Conservation (phyloP, 2,329 filamentous ascomycete species). For the Rhinocladiella similis region DNA sequence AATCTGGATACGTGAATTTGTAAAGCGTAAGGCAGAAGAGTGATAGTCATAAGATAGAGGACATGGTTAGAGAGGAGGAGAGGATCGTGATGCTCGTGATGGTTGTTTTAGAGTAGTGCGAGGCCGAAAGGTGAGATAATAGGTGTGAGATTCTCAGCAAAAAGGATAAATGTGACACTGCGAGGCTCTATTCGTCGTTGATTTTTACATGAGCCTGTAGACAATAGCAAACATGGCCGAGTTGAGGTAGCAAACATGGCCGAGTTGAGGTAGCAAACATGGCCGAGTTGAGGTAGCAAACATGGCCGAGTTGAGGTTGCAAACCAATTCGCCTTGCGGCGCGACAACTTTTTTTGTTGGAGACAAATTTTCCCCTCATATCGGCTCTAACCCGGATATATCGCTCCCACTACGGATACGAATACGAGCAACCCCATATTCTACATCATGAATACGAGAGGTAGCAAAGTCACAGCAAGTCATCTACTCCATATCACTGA, state of each 20-base stretch:
- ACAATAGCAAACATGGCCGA: neutral
- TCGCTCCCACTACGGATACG: neutral
- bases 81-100: neutral
- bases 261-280: too few species aligned
- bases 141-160: neutral
- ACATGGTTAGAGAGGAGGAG: conserved; percentile 2
- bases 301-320: too few species aligned
- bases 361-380: conserved; percentile 1
- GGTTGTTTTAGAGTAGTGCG: neutral
- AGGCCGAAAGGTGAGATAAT: neutral
- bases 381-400: neutral
- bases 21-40: neutral
- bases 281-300: too few species aligned
- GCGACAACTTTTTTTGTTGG: conserved; percentile 6
- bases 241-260: too few species aligned
- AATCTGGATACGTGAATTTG: too few species aligned
- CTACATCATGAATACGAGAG: neutral
- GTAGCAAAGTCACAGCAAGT: too few species aligned
- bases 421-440: neutral
- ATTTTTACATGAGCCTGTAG: neutral
- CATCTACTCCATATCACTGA: too few species aligned
- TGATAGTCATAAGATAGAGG: neutral
- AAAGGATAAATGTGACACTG: neutral
- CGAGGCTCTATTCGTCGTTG: neutral
- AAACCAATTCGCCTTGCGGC: neutral